Evolutionary conservation across 129 eudicot species (phyloP).

Genomic region (Chrysanthemum makinoi): DNA sequence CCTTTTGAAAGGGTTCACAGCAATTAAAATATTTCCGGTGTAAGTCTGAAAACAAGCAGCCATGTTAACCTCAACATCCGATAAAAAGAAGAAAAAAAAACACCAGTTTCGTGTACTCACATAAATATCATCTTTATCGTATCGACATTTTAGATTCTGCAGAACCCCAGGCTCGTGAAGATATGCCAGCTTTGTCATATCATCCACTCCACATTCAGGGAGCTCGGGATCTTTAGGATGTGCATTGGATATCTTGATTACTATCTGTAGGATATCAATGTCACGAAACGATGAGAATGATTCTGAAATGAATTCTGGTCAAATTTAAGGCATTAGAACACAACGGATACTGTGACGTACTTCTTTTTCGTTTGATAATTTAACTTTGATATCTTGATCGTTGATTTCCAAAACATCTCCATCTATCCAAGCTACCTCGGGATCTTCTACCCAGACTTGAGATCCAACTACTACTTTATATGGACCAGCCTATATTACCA

Average conservation of each 20-base stretch:
- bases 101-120: conserved; percentile 39
- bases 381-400: conserved; percentile 53
- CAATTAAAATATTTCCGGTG: conserved; percentile 90
- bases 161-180: conserved; percentile 94
- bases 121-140: conserved; percentile 63
- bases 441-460: conserved; percentile 94
- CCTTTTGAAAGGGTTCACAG: conserved; percentile 88
- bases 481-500: conserved; percentile 49
- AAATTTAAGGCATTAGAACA: no score
- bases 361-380: conserved; percentile 51
- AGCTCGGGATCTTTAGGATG: conserved; percentile 77
- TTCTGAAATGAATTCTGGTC: no score
- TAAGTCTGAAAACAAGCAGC: conserved; percentile 62
- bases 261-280: conserved; percentile 39
- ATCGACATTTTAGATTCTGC: conserved; percentile 67
- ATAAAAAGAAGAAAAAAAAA: neutral
- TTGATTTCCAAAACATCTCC: conserved; percentile 72
- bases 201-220: conserved; percentile 73
- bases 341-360: conserved; percentile 37
- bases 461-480: conserved; percentile 65
- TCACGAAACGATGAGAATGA: neutral
- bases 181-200: conserved; percentile 90
- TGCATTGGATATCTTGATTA: conserved; percentile 39
- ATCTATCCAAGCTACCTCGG: conserved; percentile 85
- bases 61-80: conserved; percentile 6